Evolutionary conservation across 2,329 filamentous ascomycete genomes (phyloP).

Genomic region (Corinectria fuckeliana): DNA sequence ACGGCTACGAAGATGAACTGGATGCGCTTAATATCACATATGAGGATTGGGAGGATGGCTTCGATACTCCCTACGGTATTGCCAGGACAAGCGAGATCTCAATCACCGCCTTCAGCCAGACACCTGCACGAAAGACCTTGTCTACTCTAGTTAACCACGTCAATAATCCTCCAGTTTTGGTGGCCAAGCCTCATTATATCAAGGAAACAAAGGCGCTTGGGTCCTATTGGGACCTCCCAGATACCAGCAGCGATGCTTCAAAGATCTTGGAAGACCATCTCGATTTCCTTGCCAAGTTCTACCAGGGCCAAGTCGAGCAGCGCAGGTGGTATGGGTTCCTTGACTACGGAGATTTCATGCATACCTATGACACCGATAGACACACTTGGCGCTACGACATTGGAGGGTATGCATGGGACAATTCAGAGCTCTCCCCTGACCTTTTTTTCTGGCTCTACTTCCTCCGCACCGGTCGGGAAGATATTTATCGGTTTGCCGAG

Average conservation of each 20-base stretch:
- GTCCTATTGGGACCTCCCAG: slow-evolving; percentile 58
- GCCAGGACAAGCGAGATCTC: slow-evolving; percentile 64
- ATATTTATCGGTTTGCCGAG: slow-evolving; percentile 66
- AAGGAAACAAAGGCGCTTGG: slow-evolving; percentile 59
- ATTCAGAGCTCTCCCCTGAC: slow-evolving; percentile 68
- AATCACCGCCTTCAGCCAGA: slow-evolving; percentile 58
- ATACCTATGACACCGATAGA: slow-evolving; percentile 65
- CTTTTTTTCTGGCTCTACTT: slow-evolving; percentile 70
- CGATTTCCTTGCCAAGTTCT: slow-evolving; percentile 63
- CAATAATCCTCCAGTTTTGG: slow-evolving; percentile 59
- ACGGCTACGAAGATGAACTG: slow-evolving; percentile 63
- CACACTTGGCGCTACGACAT: slow-evolving; percentile 69
- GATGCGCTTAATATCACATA: slow-evolving; percentile 69
- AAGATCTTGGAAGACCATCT: slow-evolving; percentile 58
- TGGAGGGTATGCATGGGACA: slow-evolving; percentile 70
- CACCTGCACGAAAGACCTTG: slow-evolving; percentile 56
- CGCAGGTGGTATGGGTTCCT: slow-evolving; percentile 69
- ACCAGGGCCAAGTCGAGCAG: slow-evolving; percentile 61
- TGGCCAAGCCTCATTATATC: slow-evolving; percentile 56
- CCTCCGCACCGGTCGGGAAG: slow-evolving; percentile 62
- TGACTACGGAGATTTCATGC: slow-evolving; percentile 68
- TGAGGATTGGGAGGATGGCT: slow-evolving; percentile 64
- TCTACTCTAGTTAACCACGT: slow-evolving; percentile 51
- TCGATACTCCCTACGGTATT: slow-evolving; percentile 63
- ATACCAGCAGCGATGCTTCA: slow-evolving; percentile 30